Evolutionary conservation across 1,284 basidiomycete genomes (phyloP).

Genomic region (Leccinum pachyderme): DNA sequence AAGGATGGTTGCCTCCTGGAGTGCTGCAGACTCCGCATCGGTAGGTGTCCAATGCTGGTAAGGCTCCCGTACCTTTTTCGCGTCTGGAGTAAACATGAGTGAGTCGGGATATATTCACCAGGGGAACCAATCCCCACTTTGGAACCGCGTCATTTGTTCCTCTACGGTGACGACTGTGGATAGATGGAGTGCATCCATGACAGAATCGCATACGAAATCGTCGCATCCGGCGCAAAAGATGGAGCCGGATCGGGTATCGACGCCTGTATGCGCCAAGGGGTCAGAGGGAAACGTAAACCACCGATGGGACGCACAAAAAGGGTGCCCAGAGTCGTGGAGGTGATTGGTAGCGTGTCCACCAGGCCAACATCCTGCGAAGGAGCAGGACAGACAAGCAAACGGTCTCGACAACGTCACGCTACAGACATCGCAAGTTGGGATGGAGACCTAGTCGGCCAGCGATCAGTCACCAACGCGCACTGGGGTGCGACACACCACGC

Average conservation of each 20-base stretch:
- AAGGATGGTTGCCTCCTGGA: constrained; percentile 40
- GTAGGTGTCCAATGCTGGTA: constrained; percentile 46
- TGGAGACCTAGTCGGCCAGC: constrained; percentile 30
- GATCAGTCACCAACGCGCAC: background rate
- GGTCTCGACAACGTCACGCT: constrained; percentile 60
- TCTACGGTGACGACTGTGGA: constrained; percentile 44
- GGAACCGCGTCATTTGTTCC: constrained; percentile 49
- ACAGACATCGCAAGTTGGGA: constrained; percentile 69
- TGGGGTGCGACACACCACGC: background rate
- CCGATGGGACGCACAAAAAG: constrained; percentile 60
- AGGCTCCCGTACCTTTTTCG: constrained; percentile 41
- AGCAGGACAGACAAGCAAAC: constrained; percentile 78
- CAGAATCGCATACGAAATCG: constrained; percentile 54
- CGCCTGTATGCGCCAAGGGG: constrained; percentile 39
- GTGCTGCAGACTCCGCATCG: constrained; percentile 35
- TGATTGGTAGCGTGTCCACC: constrained; percentile 56
- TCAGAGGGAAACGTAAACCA: background rate
- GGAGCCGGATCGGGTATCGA: constrained; percentile 55
- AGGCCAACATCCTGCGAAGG: constrained; percentile 72
- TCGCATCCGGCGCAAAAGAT: constrained; percentile 60
- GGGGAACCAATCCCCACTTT: constrained; percentile 33
- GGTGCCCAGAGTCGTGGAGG: constrained; percentile 55
- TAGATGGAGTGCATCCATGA: constrained; percentile 41
- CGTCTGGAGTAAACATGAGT: constrained; percentile 29
- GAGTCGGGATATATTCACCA: background rate